Conservation (phyloP, 805 yeast species). For the Debaryomyces hansenii region DNA sequence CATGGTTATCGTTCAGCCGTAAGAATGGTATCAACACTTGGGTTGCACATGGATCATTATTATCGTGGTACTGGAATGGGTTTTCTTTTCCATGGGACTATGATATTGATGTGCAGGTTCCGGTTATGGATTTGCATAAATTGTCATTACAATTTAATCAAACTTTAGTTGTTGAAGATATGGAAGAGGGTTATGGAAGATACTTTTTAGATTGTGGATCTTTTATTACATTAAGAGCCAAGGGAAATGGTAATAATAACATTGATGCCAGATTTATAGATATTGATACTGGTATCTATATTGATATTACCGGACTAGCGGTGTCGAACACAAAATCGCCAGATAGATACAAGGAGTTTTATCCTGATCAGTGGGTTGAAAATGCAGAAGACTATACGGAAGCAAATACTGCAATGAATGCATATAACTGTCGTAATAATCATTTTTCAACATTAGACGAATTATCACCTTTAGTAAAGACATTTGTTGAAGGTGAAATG, state of each 20-base stretch:
- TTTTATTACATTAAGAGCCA: constrained; percentile 25
- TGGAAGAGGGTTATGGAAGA: constrained; percentile 23
- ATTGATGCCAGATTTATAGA: constrained; percentile 56
- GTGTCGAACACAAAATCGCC: constrained; percentile 17
- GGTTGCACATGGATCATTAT: constrained; percentile 28
- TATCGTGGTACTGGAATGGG: constrained; percentile 34
- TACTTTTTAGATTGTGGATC: constrained; percentile 30
- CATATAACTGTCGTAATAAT: constrained; percentile 53
- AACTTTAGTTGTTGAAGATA: constrained; percentile 32
- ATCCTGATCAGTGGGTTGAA: constrained; percentile 6
- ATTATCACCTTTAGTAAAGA: constrained; percentile 50
- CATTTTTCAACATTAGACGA: constrained; percentile 53
- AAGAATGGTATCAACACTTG: constrained; percentile 23
- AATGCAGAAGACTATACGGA: constrained; percentile 19
- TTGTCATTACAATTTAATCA: constrained; percentile 24
- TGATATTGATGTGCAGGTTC: constrained; percentile 31
- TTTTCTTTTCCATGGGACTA: constrained; percentile 26
- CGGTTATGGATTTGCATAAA: constrained; percentile 19
- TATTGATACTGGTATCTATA: constrained; percentile 54
- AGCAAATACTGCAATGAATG: constrained; percentile 15
- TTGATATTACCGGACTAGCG: constrained; percentile 53
- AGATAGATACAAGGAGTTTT: constrained; percentile 9
- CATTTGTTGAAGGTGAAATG: constrained; percentile 54
- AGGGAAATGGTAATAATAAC: constrained; percentile 34
- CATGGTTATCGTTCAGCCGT: constrained; percentile 25